Base-by-base conservation (phyloP, 2,329 filamentous ascomycete species). In the Talaromyces sp. region DNA sequence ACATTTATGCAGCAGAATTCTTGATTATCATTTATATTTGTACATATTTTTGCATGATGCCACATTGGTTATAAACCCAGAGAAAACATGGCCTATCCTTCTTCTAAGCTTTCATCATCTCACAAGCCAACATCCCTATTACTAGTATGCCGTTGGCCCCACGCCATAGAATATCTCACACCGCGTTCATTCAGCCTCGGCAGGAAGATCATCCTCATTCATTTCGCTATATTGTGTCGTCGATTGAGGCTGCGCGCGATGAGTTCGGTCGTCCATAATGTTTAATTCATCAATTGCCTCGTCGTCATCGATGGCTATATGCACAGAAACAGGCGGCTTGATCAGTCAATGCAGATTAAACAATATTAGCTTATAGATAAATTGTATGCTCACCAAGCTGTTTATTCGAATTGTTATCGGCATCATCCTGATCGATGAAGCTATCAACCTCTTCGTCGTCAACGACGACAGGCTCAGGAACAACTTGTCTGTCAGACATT, bases 271-370 rank as follows among this genome's bases (percentile, higher is more conserved):
- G 7, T 30, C 17, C 11, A 64, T 19, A 13, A 64, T 41, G n/a
- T 65, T 59, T 2, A 51, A 43, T 16, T 43, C 33, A 29, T 62
- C 47, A 11, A 61, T 56, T 9, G 54, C 57, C 7, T 57, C 56
- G n/a, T 52, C 42, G 11, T 65, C 58, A 33, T 64, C 56, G 16
- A 45, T 27, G 19, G 56, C 60, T 59, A 37, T 7, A 14, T n/a
- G 7, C 33, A 14, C 30, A 7, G 10, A 32, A 11, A 9, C 30
- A 36, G n/a, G 3, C 8, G 8, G n/a, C 7, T 14, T 16, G n/a
- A n/a, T 36, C n/a, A 44, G 17, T 30, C 7, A 45, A 30, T n/a
- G n/a, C n/a, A n/a, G n/a, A n/a, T n/a, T n/a, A n/a, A 22, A 30
- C 9, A 47, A 30, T 10, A 33, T 36, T 10, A 6, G n/a, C 43